phyloP scores from a whole-genome alignment of 1,284 basidiomycete species.

The Tranzscheliella williamsii region DNA sequence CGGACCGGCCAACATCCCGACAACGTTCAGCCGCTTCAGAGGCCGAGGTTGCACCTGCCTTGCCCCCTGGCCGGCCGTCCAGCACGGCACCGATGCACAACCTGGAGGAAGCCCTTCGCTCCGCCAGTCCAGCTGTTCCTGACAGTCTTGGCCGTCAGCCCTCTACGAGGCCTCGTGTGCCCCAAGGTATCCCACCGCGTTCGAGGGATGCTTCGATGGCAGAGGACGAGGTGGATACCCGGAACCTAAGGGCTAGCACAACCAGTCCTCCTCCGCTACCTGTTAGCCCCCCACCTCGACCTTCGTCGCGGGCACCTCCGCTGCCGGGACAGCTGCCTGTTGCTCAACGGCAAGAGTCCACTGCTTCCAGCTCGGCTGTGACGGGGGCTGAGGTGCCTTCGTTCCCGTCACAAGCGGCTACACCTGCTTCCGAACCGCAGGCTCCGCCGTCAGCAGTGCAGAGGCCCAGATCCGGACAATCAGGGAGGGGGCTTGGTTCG shows the following conservation, averaged over 20 bases:
- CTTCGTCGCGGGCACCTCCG: conserved; percentile 80
- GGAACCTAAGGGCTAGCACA: conserved; percentile 64
- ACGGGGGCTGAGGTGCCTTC: conserved; percentile 14
- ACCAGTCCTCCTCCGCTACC: conserved; percentile 35
- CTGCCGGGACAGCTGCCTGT: conserved; percentile 84
- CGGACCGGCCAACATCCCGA: conserved; percentile 13
- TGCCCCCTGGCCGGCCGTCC: conserved; percentile 25
- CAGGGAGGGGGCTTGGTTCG: too few relatives aligned
- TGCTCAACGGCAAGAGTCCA: conserved; percentile 57
- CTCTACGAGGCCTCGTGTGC: conserved; percentile 32
- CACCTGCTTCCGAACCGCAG: conserved; percentile 10
- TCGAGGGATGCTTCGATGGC: conserved; percentile 18
- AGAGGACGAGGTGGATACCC: conserved; percentile 19
- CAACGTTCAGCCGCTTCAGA: conserved; percentile 9
- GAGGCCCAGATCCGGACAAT: conserved; percentile 8
- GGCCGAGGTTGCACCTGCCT: conserved; percentile 8
- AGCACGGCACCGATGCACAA: conserved; percentile 28
- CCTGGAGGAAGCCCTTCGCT: conserved; percentile 25
- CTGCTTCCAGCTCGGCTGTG: conserved; percentile 13
- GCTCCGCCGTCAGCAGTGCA: neutral
- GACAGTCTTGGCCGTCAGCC: conserved; percentile 15
- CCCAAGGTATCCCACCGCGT: conserved; percentile 17
- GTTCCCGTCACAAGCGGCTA: conserved; percentile 3
- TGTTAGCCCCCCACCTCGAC: conserved; percentile 65
- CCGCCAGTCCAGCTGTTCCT: conserved; percentile 16